Conservation (phyloP, 2,329 filamentous ascomycete genomes). For the Clonostachys byssicola region DNA sequence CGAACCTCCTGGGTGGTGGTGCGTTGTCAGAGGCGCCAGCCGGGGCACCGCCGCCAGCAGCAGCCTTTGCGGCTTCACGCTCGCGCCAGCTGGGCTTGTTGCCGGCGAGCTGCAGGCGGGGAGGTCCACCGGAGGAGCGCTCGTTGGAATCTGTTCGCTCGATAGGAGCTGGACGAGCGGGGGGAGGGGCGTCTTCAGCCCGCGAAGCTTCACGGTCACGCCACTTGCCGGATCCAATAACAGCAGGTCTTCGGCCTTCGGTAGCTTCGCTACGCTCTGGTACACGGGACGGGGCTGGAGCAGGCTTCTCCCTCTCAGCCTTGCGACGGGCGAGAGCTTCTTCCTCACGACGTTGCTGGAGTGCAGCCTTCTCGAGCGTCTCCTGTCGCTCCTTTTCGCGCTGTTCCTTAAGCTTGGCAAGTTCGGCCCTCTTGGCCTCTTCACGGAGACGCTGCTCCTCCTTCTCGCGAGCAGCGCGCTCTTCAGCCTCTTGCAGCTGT, state of each 20-base stretch:
- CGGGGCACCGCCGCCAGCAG: constrained; percentile 19
- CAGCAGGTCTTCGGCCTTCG: constrained; percentile 20
- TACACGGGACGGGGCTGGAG: constrained; percentile 26
- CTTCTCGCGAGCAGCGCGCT: constrained; percentile 75
- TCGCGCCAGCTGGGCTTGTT: constrained; percentile 70
- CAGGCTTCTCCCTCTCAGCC: constrained; percentile 54
- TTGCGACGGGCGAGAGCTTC: constrained; percentile 76
- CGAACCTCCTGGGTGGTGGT: constrained; percentile 27
- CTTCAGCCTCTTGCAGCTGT: constrained; percentile 76
- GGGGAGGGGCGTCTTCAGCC: constrained; percentile 20
- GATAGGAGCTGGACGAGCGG: constrained; percentile 19
- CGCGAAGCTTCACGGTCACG: constrained; percentile 30
- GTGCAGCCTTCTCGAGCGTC: constrained; percentile 55
- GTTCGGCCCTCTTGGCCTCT: constrained; percentile 71
- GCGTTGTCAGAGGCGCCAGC: constrained; percentile 23
- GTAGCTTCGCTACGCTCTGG: constrained; percentile 11
- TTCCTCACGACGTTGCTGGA: constrained; percentile 80
- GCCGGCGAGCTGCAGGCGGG: constrained; percentile 57
- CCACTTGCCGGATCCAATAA: constrained; percentile 34
- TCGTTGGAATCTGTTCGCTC: constrained; percentile 46
- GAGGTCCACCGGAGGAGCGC: constrained; percentile 42
- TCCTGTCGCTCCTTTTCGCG: constrained; percentile 67
- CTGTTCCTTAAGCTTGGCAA: constrained; percentile 64
- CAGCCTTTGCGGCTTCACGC: constrained; percentile 53
- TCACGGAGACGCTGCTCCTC: constrained; percentile 78